Evolutionary conservation across 192 early-diverging fungal species (phyloP).

Genomic region (Helicostylum pulchrum): DNA sequence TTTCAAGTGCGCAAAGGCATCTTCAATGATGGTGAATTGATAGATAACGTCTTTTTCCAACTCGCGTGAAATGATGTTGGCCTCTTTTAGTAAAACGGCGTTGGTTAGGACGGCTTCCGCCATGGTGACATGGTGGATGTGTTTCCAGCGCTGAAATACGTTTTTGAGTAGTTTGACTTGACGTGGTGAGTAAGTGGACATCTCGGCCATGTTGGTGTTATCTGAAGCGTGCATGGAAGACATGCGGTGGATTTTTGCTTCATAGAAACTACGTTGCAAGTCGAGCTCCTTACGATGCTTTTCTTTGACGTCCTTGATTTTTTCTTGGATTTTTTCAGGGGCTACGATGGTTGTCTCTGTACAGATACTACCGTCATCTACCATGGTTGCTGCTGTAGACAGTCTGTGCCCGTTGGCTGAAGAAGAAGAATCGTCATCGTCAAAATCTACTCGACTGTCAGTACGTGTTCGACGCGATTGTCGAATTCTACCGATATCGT

Average conservation of each 20-base stretch:
- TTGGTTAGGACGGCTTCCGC: slow-evolving; percentile 65
- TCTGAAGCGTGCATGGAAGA: slow-evolving; percentile 33
- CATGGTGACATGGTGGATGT: slow-evolving; percentile 54
- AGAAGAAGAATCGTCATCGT: slow-evolving; percentile 17
- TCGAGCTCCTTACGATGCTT: slow-evolving; percentile 48
- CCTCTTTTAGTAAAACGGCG: slow-evolving; percentile 78
- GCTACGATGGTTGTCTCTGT: slow-evolving; percentile 25
- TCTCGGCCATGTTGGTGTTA: neutral
- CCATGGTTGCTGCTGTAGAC: slow-evolving; percentile 10
- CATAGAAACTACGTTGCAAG: slow-evolving; percentile 51
- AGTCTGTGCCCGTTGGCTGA: slow-evolving; percentile 2
- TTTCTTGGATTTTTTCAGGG: slow-evolving; percentile 35
- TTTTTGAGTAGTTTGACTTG: slow-evolving; percentile 39
- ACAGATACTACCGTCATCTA: slow-evolving; percentile 32
- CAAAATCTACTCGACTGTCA: slow-evolving; percentile 38
- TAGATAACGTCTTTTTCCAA: slow-evolving; percentile 74
- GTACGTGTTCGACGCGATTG: slow-evolving; percentile 46
- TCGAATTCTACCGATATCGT: slow-evolving; percentile 52
- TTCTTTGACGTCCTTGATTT: slow-evolving; percentile 44
- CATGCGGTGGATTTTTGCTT: slow-evolving; percentile 45
- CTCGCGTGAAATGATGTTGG: slow-evolving; percentile 84
- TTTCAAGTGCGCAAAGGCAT: slow-evolving; percentile 43
- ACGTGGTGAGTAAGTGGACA: slow-evolving; percentile 16
- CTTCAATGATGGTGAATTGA: slow-evolving; percentile 76
- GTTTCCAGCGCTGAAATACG: slow-evolving; percentile 47